Conservation (phyloP, 2,329 filamentous ascomycete genomes). For the Arthrobotrys entomopaga region DNA sequence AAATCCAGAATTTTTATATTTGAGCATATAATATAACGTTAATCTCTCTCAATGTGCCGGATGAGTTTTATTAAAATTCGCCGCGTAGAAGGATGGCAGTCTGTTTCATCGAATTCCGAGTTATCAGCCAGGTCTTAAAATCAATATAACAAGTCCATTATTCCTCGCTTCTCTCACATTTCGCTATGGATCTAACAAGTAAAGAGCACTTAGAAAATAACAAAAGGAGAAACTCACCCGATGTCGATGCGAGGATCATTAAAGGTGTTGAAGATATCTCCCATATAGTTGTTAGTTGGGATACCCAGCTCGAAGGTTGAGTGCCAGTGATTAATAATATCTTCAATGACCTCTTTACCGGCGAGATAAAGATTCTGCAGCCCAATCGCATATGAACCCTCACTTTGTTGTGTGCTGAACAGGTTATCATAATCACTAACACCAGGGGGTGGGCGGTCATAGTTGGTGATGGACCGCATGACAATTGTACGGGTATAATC, state of each 20-base stretch:
- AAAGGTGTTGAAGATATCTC: conserved; percentile 70
- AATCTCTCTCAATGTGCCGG: neutral
- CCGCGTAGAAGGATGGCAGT: neutral
- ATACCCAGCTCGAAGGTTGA: conserved; percentile 70
- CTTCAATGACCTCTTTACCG: conserved; percentile 73
- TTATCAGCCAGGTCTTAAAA: neutral
- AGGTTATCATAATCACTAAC: conserved; percentile 70
- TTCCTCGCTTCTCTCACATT: no score
- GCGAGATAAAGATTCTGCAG: conserved; percentile 75
- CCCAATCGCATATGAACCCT: conserved; percentile 60
- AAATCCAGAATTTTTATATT: no score
- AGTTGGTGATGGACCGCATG: conserved; percentile 73
- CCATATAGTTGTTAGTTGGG: conserved; percentile 72
- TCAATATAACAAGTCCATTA: neutral
- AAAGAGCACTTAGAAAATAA: neutral
- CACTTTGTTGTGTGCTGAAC: conserved; percentile 59
- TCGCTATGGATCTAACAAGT: neutral
- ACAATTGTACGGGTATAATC: conserved; percentile 76
- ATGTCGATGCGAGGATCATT: conserved; percentile 9
- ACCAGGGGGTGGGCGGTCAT: conserved; percentile 74
- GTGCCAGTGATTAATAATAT: conserved; percentile 72
- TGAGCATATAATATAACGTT: no score
- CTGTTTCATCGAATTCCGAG: neutral
- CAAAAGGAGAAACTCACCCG: neutral
- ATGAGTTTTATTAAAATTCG: neutral